Base-by-base conservation (phyloP, 2,329 filamentous ascomycete species). In the Lanzia echinophila region DNA sequence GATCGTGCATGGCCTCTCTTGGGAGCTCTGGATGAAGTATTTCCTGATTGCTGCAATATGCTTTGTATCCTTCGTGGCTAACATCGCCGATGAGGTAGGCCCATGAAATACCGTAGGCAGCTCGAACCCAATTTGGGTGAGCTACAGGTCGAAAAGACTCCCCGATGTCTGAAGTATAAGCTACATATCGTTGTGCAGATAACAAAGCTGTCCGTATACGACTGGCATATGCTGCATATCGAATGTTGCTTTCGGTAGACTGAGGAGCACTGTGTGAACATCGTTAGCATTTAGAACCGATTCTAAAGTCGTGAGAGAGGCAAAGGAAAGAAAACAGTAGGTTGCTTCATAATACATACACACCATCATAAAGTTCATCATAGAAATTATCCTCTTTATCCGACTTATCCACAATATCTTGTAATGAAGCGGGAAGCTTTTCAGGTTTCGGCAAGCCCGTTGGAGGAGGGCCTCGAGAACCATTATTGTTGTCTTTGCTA, bases 111-210 rank as follows among this genome's bases (percentile, higher is more conserved):
- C 82, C 92, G 67, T 99, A 99, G 6, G 94, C 94, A 46, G 82
- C 76, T 56, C 86, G 82, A 11, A 99, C 87, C 3, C 95, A 73
- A 64, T 79, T 84, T 0, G 90, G 92, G 68, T 96, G 91, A 3
- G 92, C 91, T 38, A 99, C 80, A 0, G 94, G 94, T 2, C 94
- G 83, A 72, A 99, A 99, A 0, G 88, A 95, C 71, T 99, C 94
- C 68, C 94, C 94, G 60, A 99, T 92, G 66, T 97, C 92, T 19
- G 86, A 91, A 0, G 94, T 97, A 70, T 99, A 99, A 54, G 94
- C 94, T 47, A 99, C 90, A 67, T 99, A 99, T 65, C 94, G 86
- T 67, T 97, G 94, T 3, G 91, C 91, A 15, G 88, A 90, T 62
- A 91, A 76, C 65, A 99, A 83, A 61, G 97, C 88, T 7, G 91